Evolutionary conservation across 805 yeast species (phyloP), one percentile per base, ranked within the genome.

Genomic region (Suhomyces prunicola): DNA sequence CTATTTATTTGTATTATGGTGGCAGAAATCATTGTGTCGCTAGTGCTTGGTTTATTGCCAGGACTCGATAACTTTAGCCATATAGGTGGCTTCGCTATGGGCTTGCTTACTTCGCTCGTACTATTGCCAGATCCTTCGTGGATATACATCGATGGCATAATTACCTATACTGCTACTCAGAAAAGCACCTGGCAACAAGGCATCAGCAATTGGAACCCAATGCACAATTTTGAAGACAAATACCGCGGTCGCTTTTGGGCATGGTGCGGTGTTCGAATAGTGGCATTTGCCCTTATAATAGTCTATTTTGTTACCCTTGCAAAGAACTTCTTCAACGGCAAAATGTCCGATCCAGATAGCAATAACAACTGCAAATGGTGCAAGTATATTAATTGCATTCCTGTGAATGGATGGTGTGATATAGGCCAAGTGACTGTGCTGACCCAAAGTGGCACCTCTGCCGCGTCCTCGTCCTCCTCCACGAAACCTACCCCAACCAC

Each of bases 11-110:
- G 65, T 22, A 71, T 79, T 12, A 77, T 83, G 68, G 54, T 84
- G n/a, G 68, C 70, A 8, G 90, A 87, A 62, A 76, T 87, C 36
- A 60, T 85, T 10, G 72, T 85, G 4, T 76, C 85, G 39, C 74
- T 87, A 46, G 86, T 79, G 6, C 68, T 87, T 17, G 92, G 92
- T 0, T 70, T 87, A 17, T 68, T 87, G 13, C 92, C 92, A 0
- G 92, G 92, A 0, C 63, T 87, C 50, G 92, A 87, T 65, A 87
- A 87, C 63, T 87, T 87, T 61, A 78, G 87, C 44, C 91, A 87
- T 65, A 80, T 87, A 58, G 92, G 92, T 9, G 92, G 92, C 5
- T 85, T 86, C 68, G 79, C 83, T 23, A 70, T 82, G 68, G 92
- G 92, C 0, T 39, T 83, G 0, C 62, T 82, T 26, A 57, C 76